phyloP scores from a whole-genome alignment of 495 filamentous ascomycete species.

The Sphaerosporella brunnea region DNA sequence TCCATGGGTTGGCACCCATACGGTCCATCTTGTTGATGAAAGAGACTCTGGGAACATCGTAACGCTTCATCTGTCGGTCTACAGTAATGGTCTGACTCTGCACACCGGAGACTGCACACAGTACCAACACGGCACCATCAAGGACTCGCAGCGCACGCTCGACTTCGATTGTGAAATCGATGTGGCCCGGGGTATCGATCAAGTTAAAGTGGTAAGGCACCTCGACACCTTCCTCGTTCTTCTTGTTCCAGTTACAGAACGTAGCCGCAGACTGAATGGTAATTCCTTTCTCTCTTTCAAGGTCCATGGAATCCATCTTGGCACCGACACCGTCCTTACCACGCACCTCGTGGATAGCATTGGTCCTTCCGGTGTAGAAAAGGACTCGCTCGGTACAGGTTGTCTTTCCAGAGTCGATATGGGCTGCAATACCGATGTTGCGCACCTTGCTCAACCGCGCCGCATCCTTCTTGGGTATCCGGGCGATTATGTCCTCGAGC shows the following conservation, averaged over 20 bases:
- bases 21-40: conserved; percentile 99
- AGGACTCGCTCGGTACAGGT: conserved; percentile 93
- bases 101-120: conserved; percentile 93
- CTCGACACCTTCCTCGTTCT: conserved; percentile 45
- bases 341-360: conserved; percentile 91
- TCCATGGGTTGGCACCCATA: conserved; percentile 97
- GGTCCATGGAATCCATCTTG: conserved; percentile 99
- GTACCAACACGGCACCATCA: conserved; percentile 95
- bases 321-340: conserved; percentile 90
- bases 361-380: conserved; percentile 95
- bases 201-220: conserved; percentile 96
- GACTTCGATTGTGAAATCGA: conserved; percentile 99
- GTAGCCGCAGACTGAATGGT: conserved; percentile 97
- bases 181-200: conserved; percentile 97
- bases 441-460: conserved; percentile 59
- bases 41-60: conserved; percentile 86
- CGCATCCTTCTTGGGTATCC: conserved; percentile 56
- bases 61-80: conserved; percentile 94
- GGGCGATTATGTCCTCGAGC: conserved; percentile 41
- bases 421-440: conserved; percentile 98
- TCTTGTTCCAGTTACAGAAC: conserved; percentile 94
- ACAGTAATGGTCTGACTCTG: conserved; percentile 98
- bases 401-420: conserved; percentile 98
- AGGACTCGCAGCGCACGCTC: conserved; percentile 90
- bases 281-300: conserved; percentile 96